These are phyloP conservation scores for Sporisorium graminicola DNA, from an alignment of 1,284 basidiomycete genomes.

Conservation along the genomic window DNA sequence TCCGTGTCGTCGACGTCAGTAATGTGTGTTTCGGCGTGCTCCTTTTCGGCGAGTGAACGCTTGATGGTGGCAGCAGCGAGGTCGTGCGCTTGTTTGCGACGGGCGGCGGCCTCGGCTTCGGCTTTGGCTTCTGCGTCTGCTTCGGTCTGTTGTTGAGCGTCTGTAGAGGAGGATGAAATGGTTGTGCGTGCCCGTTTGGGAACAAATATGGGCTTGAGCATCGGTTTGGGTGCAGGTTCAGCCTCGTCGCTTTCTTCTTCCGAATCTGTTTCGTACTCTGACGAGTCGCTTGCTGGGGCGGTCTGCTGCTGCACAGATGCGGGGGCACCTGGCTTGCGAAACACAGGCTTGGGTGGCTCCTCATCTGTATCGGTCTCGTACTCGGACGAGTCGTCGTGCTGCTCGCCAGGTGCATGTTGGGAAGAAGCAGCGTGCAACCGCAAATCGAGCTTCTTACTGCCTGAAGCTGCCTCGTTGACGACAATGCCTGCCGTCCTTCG, in stretches of 20 bases:
- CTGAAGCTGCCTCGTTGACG: constrained; percentile 11
- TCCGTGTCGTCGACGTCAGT: constrained; percentile 93
- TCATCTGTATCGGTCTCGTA: constrained; percentile 75
- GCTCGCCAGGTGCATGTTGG: not conserved
- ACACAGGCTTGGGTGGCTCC: constrained; percentile 49
- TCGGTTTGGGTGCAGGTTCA: constrained; percentile 72
- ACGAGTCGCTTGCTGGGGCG: constrained; percentile 25
- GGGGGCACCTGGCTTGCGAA: constrained; percentile 37
- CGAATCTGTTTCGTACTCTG: constrained; percentile 76
- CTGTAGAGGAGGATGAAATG: constrained; percentile 10
- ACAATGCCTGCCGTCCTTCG: constrained; percentile 26
- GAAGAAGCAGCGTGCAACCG: constrained; percentile 5
- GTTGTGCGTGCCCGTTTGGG: constrained; percentile 78
- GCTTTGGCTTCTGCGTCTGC: constrained; percentile 77
- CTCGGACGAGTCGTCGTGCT: constrained; percentile 56
- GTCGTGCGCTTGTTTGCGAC: constrained; percentile 83
- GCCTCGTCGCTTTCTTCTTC: constrained; percentile 67
- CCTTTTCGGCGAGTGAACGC: constrained; percentile 87
- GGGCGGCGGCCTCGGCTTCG: constrained; percentile 77
- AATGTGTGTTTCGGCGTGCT: constrained; percentile 80
- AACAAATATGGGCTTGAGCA: constrained; percentile 88
- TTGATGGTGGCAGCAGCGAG: constrained; percentile 88
- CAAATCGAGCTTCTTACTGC: constrained; percentile 40
- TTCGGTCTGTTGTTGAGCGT: constrained; percentile 16
- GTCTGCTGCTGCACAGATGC: constrained; percentile 3